These are phyloP conservation scores for Neonectria magnoliae DNA, from an alignment of 2,329 filamentous ascomycete species.

Conservation along the genomic window DNA sequence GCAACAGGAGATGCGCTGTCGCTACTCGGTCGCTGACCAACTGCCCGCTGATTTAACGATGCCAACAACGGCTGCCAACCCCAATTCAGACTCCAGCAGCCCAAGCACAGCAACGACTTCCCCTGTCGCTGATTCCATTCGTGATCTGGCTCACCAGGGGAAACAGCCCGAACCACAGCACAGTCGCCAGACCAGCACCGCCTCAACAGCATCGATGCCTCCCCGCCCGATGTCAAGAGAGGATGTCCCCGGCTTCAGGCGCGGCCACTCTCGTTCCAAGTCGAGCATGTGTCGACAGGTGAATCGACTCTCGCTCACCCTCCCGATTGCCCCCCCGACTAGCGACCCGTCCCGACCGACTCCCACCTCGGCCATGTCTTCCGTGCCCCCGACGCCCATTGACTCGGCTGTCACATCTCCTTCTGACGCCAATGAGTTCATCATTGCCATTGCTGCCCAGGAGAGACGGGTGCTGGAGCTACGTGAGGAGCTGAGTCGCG, in stretches of 20 bases:
- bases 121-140: slow-evolving; percentile 21
- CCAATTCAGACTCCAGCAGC: slow-evolving; percentile 26
- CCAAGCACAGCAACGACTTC: slow-evolving; percentile 26
- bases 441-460: slow-evolving; percentile 91
- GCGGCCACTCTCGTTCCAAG: slow-evolving; percentile 60
- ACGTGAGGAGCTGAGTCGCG: slow-evolving; percentile 85
- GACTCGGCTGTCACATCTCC: slow-evolving; percentile 56
- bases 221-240: slow-evolving; percentile 52
- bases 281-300: slow-evolving; percentile 64
- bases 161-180: slow-evolving; percentile 27
- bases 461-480: slow-evolving; percentile 91
- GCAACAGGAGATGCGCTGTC: slow-evolving; percentile 52
- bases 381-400: slow-evolving; percentile 63
- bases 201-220: slow-evolving; percentile 43
- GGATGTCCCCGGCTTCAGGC: slow-evolving; percentile 52
- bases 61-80: slow-evolving; percentile 40
- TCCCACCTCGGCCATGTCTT: slow-evolving; percentile 54
- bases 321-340: slow-evolving; percentile 68
- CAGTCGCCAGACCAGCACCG: slow-evolving; percentile 29
- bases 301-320: slow-evolving; percentile 68
- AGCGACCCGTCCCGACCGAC: slow-evolving; percentile 63
- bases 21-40: slow-evolving; percentile 52
- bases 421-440: slow-evolving; percentile 72
- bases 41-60: slow-evolving; percentile 42
- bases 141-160: slow-evolving; percentile 26